Percentiles rank a stretch among this genome's conserved stretches.
phyloP scores from a whole-genome alignment of 2,329 filamentous ascomycete species.

The Monosporascus sp. region DNA sequence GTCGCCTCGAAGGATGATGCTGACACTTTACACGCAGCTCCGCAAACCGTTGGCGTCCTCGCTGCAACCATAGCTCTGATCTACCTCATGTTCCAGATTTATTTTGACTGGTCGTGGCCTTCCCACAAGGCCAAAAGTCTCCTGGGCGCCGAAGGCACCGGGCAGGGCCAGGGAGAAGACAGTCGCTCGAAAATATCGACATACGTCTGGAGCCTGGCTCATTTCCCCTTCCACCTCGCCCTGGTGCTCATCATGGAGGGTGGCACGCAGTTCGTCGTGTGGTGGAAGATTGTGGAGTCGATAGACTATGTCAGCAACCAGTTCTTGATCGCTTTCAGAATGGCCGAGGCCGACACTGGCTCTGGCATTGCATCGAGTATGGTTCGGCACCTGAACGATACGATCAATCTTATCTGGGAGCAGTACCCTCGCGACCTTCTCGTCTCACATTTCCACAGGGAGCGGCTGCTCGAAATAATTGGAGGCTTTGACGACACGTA shows the following conservation, averaged over 20 bases:
- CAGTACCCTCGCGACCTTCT: too few species aligned
- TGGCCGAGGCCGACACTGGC: not conserved
- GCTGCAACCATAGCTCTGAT: slow-evolving; percentile 31
- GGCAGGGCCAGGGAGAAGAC: too few species aligned
- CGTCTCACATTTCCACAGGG: too few species aligned
- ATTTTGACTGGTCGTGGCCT: slow-evolving; percentile 52
- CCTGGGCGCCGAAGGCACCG: too few species aligned
- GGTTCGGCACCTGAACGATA: too few species aligned
- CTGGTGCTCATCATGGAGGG: slow-evolving; percentile 58
- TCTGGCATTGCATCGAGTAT: slow-evolving; percentile 1
- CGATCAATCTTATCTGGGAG: too few species aligned
- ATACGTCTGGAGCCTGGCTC: slow-evolving; percentile 44
- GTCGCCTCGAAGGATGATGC: too few species aligned
- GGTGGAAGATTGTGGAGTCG: slow-evolving; percentile 27
- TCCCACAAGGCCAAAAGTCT: slow-evolving; percentile 39
- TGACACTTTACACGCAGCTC: slow-evolving; percentile 15
- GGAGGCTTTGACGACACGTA: too few species aligned
- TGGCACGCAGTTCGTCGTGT: slow-evolving; percentile 48
- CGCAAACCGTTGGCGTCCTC: slow-evolving; percentile 33
- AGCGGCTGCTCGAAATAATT: too few species aligned
- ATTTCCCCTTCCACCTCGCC: slow-evolving; percentile 58
- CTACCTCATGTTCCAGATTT: slow-evolving; percentile 38
- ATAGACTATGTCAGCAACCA: not conserved
- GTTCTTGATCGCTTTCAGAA: too few species aligned
- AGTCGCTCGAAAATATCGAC: too few species aligned